Conservation (phyloP, 148 eudicot genomes). For the Euryodendron excelsum region DNA sequence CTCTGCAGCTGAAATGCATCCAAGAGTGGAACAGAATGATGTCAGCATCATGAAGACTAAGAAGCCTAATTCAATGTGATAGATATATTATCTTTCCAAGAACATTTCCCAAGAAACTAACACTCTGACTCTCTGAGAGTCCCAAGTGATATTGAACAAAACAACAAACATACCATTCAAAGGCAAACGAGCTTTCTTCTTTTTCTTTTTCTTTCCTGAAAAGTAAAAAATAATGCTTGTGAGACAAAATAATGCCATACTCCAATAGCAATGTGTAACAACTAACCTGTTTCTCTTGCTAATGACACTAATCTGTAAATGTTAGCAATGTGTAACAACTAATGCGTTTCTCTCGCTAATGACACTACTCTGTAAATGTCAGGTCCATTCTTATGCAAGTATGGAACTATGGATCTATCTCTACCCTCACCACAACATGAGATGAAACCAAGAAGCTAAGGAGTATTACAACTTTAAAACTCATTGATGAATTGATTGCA, state of each 20-base stretch:
- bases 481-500: too few relatives aligned
- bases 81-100: not conserved
- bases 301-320: not conserved
- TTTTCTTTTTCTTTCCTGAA: slow-evolving; percentile 79
- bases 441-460: not conserved
- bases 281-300: not conserved
- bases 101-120: not conserved
- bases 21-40: slow-evolving; percentile 4
- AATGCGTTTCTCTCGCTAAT: too few relatives aligned
- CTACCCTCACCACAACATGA: not conserved
- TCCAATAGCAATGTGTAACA: not conserved
- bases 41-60: slow-evolving; percentile 10
- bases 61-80: not conserved
- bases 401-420: too few relatives aligned
- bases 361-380: too few relatives aligned
- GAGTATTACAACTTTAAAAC: not conserved
- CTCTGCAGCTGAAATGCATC: slow-evolving; percentile 52
- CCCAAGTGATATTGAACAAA: not conserved
- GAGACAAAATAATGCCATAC: not conserved
- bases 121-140: not conserved
- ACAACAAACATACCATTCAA: slow-evolving; percentile 37
- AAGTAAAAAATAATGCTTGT: slow-evolving; percentile 6
- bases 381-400: too few relatives aligned
- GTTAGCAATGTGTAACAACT: too few relatives aligned
- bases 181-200: slow-evolving; percentile 66